A percentile compares a stretch with the other conserved stretches of the same genome.
Evolutionary conservation across 2,329 filamentous ascomycete species (phyloP).

Genomic region (Paecilomyces variotii): DNA sequence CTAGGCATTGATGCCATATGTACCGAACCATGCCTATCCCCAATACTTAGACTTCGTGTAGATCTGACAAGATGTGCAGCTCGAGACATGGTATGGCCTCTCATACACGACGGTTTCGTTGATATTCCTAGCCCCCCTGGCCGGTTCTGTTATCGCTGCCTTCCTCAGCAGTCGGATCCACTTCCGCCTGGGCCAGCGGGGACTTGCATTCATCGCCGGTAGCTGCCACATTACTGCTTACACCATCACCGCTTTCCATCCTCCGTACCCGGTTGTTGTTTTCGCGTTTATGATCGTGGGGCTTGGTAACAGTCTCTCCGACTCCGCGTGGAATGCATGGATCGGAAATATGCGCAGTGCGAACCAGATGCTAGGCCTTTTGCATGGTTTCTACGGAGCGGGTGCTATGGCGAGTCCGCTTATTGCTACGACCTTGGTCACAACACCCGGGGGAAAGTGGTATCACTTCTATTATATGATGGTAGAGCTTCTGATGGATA

Average conservation of each 20-base stretch:
- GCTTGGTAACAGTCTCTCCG: constrained; percentile 59
- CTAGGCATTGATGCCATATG: constrained; percentile 46
- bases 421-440: constrained; percentile 64
- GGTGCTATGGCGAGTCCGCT: constrained; percentile 62
- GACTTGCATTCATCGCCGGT: constrained; percentile 59
- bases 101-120: constrained; percentile 43
- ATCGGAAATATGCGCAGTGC: constrained; percentile 64
- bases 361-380: constrained; percentile 63
- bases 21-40: constrained; percentile 22
- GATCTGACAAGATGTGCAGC: constrained; percentile 26
- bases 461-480: constrained; percentile 70
- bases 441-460: constrained; percentile 55
- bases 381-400: constrained; percentile 63
- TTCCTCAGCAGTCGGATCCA: constrained; percentile 39
- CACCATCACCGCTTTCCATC: constrained; percentile 53
- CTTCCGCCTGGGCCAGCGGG: constrained; percentile 53
- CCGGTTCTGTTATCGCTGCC: constrained; percentile 41
- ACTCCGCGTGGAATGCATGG: constrained; percentile 52
- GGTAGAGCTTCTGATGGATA: constrained; percentile 57
- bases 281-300: constrained; percentile 59
- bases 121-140: constrained; percentile 42
- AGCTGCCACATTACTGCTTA: constrained; percentile 21
- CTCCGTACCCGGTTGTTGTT: constrained; percentile 60
- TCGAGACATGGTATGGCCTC: constrained; percentile 40
- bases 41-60: not conserved